Percentiles rank a stretch among this genome's conserved stretches.
Conservation (phyloP, 2,329 filamentous ascomycete species). For the Cercospora janseana region DNA sequence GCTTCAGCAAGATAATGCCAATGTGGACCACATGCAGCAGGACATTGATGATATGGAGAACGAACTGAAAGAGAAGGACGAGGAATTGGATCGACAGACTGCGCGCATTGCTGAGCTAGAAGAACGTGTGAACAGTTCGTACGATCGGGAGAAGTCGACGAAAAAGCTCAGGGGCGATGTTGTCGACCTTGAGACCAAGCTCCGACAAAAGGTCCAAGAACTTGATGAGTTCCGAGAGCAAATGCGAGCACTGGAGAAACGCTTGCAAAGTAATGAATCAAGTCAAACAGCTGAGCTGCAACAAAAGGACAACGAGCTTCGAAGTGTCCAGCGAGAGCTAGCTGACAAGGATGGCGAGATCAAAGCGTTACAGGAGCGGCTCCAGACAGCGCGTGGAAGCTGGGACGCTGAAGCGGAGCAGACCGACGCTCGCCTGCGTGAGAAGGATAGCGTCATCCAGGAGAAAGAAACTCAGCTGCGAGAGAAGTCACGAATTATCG, state of each 20-base stretch:
- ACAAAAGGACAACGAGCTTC: constrained; percentile 51
- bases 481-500: constrained; percentile 70
- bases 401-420: constrained; percentile 41
- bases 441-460: constrained; percentile 52
- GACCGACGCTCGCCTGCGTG: constrained; percentile 39
- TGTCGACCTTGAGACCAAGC: constrained; percentile 35
- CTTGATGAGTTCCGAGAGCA: constrained; percentile 39
- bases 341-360: constrained; percentile 42
- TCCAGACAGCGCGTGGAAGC: constrained; percentile 40
- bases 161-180: constrained; percentile 41
- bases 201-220: constrained; percentile 38
- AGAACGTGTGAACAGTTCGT: constrained; percentile 32
- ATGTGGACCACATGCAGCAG: constrained; percentile 60
- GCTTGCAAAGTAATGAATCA: constrained; percentile 31
- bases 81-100: constrained; percentile 40
- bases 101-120: constrained; percentile 35
- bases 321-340: constrained; percentile 55
- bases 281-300: constrained; percentile 29
- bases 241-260: constrained; percentile 36
- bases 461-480: constrained; percentile 74
- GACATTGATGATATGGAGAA: constrained; percentile 53
- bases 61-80: constrained; percentile 51
- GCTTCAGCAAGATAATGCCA: constrained; percentile 36
- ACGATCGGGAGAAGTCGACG: constrained; percentile 39
- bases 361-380: constrained; percentile 37